Base-by-base conservation (phyloP, 768 basidiomycete species). In the Erythrobasidium yunnanense region DNA sequence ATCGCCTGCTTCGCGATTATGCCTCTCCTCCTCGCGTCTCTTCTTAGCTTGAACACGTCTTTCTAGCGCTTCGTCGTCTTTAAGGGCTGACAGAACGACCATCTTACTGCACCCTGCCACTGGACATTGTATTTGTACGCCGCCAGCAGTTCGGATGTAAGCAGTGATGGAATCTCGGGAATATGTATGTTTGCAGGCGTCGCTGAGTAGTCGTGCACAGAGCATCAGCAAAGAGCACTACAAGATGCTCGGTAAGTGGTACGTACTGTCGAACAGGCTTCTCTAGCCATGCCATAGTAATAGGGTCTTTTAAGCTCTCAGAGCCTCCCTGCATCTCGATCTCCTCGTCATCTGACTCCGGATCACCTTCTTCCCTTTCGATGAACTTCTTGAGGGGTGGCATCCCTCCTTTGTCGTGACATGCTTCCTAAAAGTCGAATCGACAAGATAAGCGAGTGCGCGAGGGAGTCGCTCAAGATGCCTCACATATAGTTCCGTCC, bases 291-390 rank as follows among this genome's bases (percentile, higher is more conserved):
- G 23, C 25, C 22, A 63, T 49, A 8, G 29, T 49, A 35, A 63
- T 63, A 33, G 60, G 60, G 22, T 63, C 60, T 25, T 63, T 63
- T n/a, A 49, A 50, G 33, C 52, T 63, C 30, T 63, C 32, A 8
- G 25, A 46, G 7, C 25, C 60, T 23, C 29, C 60, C 25, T 49
- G 46, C 11, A 63, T 32, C 30, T 63, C 60, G 20, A 63, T 63
- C 22, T 63, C 60, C 18, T 63, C 60, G 18, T 63, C 60, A 11
- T 49, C 45, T n/a, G 45, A 49, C 2, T 63, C 60, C 13, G 45
- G 27, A 38, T 63, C 60, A 8, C 23, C 60, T 23, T 63, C 60
- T 63, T 63, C 60, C 5, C 46, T 29, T 11, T 4, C 15, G n/a
- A 63, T 63, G 32, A 63, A 51, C 3, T 29, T 51, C 60, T 63